Evolutionary conservation across 805 yeast species (phyloP).

Genomic region (Isabelozyma pseudorhagii): DNA sequence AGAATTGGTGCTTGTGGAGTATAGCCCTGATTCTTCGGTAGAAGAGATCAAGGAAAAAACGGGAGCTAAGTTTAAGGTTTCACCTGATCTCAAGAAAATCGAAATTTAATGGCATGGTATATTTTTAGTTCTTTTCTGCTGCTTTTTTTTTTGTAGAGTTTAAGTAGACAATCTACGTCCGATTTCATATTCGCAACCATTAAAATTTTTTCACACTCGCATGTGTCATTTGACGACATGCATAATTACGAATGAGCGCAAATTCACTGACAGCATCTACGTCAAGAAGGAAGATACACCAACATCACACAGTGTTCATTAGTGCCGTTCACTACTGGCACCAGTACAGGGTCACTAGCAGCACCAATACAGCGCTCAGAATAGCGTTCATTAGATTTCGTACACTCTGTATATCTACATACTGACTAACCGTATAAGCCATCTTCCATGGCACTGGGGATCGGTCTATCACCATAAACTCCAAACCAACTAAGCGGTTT

Average conservation of each 20-base stretch:
- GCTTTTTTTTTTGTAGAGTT: background rate
- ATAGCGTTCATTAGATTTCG: too few relatives aligned
- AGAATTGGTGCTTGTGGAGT: constrained; percentile 37
- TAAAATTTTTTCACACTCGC: background rate
- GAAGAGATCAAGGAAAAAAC: constrained; percentile 40
- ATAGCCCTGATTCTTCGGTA: constrained; percentile 35
- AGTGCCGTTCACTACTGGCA: too few relatives aligned
- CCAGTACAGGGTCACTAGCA: too few relatives aligned
- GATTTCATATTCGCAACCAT: background rate
- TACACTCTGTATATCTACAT: background rate
- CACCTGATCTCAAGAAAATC: constrained; percentile 19
- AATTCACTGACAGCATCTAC: background rate
- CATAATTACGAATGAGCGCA: too few relatives aligned
- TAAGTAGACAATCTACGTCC: background rate
- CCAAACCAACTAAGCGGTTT: constrained; percentile 82
- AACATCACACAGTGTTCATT: background rate
- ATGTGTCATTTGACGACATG: background rate
- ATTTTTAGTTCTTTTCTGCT: background rate
- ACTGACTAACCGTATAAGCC: constrained; percentile 60
- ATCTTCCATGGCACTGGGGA: constrained; percentile 68
- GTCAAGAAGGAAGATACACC: background rate
- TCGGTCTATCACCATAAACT: constrained; percentile 71
- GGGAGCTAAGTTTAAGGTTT: constrained; percentile 36
- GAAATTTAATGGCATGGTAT: constrained; percentile 1
- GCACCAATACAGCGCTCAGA: too few relatives aligned